phyloP scores from a whole-genome alignment of 306 rosid genomes.

The Fragaria vesca region DNA sequence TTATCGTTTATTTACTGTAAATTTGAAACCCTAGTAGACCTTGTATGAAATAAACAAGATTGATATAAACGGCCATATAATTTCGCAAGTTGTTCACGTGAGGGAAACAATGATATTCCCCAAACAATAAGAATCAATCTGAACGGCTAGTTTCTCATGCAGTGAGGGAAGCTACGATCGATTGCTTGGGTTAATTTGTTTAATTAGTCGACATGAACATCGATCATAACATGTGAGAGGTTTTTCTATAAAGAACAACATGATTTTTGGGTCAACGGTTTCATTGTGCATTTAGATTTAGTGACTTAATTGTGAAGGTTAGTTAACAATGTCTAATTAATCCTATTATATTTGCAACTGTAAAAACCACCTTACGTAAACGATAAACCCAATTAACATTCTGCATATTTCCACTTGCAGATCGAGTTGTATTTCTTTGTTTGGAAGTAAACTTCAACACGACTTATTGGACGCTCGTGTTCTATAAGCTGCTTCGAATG shows the following conservation, averaged over 20 bases:
- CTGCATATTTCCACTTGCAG: constrained; percentile 3
- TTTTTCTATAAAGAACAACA: not conserved
- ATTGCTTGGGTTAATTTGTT: not conserved
- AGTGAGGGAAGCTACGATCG: not conserved
- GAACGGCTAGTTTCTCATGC: constrained; percentile 11
- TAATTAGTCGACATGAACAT: constrained; percentile 2
- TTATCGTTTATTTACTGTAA: not conserved
- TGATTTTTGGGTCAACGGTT: constrained; percentile 34
- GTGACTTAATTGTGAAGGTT: not conserved
- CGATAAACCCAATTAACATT: not conserved
- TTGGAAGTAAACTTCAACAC: not conserved
- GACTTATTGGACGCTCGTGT: not conserved
- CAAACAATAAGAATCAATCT: not conserved
- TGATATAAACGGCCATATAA: constrained; percentile 38
- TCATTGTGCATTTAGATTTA: not conserved
- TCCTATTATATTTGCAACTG: constrained; percentile 4
- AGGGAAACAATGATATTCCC: constrained; percentile 29
- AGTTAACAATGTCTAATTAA: not conserved
- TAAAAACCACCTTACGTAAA: not conserved
- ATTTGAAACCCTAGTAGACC: not conserved
- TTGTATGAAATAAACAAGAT: not conserved
- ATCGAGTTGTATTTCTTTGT: not conserved
- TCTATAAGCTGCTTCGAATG: not conserved
- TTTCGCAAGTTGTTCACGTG: constrained; percentile 44
- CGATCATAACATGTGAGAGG: constrained; percentile 43